Evolutionary conservation across 1,284 basidiomycete genomes (phyloP), one percentile per base, ranked within the genome.

Genomic region (Boletellus dicymbophilus): DNA sequence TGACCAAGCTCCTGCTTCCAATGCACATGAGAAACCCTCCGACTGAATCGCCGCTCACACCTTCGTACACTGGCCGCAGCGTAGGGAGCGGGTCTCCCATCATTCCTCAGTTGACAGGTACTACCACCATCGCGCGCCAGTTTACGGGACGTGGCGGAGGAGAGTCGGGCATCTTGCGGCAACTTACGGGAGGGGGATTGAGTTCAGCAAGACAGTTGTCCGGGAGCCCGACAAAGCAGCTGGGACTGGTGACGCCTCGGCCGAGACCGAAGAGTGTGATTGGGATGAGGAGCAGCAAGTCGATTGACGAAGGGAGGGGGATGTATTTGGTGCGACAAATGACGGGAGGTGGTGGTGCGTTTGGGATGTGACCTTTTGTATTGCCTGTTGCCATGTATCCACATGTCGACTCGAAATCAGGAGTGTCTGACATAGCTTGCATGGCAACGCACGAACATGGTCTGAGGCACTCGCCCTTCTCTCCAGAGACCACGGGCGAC

Each of bases 51-150:
- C 72, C 78, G 18, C 58, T 81, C 31, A 67, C 69, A 13, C 73
- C 80, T 11, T 72, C 74, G 20, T 65, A 77, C 44, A 81, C 80
- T 3, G 80, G 78, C 21, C 63, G 66, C 38, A 68, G 67, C 18
- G 70, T 71, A 55, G 60, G 67, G 20, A 42, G 47, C 6, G 58
- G 65, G n/a, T 45, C 66, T 20, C 62, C 67, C 40, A 57, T 86
- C 25, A 61, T 66, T 6, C 67, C 80, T 27, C 87, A 89, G 59
- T 64, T 71, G 42, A 88, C 85, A 20, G 85, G 85, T 5, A 82
- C 80, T 5, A 88, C 86, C 3, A 88, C 86, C 4, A 74, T 90
- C 49, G 84, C 85, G 0, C 76, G 84, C 40, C 88, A 90, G 65
- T 85, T 89, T 57, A 90, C 87, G 7, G 87, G 86, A 22, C 56